Evolutionary conservation across 371 early-diverging fungal species (phyloP).

Genomic region (Basidiobolus meristosporus): DNA sequence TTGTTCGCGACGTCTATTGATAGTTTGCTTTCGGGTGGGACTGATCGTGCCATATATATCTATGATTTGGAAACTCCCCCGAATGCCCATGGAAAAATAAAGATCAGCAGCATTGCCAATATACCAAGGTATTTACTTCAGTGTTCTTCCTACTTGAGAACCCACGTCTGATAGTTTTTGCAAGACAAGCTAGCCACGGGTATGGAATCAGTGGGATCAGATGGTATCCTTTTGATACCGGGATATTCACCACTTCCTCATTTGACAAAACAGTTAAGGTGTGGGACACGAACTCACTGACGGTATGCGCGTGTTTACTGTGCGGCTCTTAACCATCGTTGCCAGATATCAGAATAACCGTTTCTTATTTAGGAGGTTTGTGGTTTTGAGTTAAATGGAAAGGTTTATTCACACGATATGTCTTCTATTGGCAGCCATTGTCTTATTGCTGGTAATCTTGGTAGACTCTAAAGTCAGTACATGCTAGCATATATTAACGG

Average conservation of each 20-base stretch:
- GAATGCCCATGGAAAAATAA: too few relatives aligned
- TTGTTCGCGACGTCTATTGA: too few relatives aligned
- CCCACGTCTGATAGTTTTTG: too few relatives aligned
- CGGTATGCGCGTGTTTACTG: slow-evolving; percentile 11
- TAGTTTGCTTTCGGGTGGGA: too few relatives aligned
- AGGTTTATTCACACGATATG: slow-evolving; percentile 44
- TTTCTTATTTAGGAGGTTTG: slow-evolving; percentile 21
- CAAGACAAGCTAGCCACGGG: too few relatives aligned
- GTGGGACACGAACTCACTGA: slow-evolving; percentile 69
- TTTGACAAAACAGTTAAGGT: slow-evolving; percentile 59
- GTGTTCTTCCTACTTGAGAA: too few relatives aligned
- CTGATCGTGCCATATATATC: too few relatives aligned
- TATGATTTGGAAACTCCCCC: too few relatives aligned
- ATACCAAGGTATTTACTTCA: too few relatives aligned
- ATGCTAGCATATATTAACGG: neutral
- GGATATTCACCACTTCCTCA: slow-evolving; percentile 69
- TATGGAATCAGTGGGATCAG: slow-evolving; percentile 44
- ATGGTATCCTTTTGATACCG: slow-evolving; percentile 78
- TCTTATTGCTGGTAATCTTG: slow-evolving; percentile 53
- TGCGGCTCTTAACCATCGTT: neutral
- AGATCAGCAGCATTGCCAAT: too few relatives aligned
- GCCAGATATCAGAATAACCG: too few relatives aligned
- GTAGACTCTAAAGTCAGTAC: neutral
- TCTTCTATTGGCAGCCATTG: slow-evolving; percentile 52
- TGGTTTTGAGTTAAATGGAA: slow-evolving; percentile 37